Base-by-base conservation (phyloP, 768 basidiomycete genomes). In the Coprinopsis strossmayeri region DNA sequence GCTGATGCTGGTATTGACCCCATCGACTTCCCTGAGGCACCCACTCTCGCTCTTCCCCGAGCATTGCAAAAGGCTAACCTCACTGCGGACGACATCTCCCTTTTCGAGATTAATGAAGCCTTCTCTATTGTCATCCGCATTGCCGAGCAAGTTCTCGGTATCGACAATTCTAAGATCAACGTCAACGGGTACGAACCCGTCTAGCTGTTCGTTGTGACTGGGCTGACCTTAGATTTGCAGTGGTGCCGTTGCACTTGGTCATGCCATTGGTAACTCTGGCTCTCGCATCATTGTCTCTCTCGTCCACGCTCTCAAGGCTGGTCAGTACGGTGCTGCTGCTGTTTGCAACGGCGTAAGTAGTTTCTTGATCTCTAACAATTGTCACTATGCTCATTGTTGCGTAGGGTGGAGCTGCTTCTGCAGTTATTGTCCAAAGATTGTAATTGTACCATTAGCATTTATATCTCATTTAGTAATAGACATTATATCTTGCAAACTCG, bases 71-170 rank as follows among this genome's bases (percentile, higher is more conserved):
- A 78, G 60, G 96, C 95, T 18, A 88, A 88, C 57, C 73, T 98
- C 49, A 80, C 81, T 17, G 61, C 82, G 41, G 73, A 87, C 37
- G 91, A 99, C 59, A 91, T 99, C 55, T 76, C 92, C 38, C 76
- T 87, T 42, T 99, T 91, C 63, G 96, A 99, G 67, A 80, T 98
- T 65, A 99, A 99, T 65, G 95, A 99, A 67, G 95, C 95, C 23
- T 99, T 97, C 78, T 93, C 92, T 1, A 88, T 88, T 40, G 95
- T 98, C 56, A 86, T 90, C 56, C 79, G 86, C 43, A 86, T 95
- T 45, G 88, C 87, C 2, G 91, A 96, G 70, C 87, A 97, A 70
- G 75, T 91, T 17, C 77, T 95, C 54, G 73, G 75, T 48, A 76
- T 99, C 54, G 86, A 91, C 65, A 78, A 88, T 25, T 78, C 81